Conservation (phyloP, 208 protist genomes). For the Crithidia thermophila region DNA sequence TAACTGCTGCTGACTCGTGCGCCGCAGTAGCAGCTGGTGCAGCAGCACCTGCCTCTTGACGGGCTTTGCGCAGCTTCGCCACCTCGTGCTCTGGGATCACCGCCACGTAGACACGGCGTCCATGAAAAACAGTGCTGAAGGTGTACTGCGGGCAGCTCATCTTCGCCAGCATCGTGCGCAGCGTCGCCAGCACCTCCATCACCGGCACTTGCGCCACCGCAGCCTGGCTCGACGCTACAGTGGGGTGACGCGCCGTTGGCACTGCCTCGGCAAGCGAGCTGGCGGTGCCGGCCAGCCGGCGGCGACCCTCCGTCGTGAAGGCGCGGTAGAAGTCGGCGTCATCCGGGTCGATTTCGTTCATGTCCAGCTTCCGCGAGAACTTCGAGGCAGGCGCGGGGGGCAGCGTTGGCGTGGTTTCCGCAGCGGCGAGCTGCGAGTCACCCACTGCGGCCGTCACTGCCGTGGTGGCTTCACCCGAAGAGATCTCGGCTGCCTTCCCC, state of each 20-base stretch:
- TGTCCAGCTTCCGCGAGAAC: slow-evolving; percentile 18
- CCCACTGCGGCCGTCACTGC: not conserved
- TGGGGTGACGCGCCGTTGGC: slow-evolving; percentile 1
- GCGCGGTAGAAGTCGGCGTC: slow-evolving; percentile 84
- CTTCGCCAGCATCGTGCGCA: slow-evolving; percentile 67
- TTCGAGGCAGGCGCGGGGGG: not conserved
- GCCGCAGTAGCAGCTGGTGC: no score
- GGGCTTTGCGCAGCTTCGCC: slow-evolving; percentile 43
- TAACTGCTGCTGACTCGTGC: no score
- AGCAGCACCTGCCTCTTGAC: not conserved
- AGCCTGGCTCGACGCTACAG: not conserved
- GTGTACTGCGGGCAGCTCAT: slow-evolving; percentile 90
- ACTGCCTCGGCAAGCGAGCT: slow-evolving; percentile 8
- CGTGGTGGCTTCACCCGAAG: not conserved
- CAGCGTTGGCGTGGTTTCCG: not conserved
- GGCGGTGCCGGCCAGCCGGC: slow-evolving; percentile 11
- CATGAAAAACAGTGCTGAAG: slow-evolving; percentile 67
- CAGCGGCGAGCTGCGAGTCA: not conserved
- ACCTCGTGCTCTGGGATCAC: slow-evolving; percentile 85
- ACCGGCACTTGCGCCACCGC: slow-evolving; percentile 33
- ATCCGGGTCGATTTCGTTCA: slow-evolving; percentile 36
- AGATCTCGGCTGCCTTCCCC: no score
- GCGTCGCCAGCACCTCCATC: slow-evolving; percentile 36
- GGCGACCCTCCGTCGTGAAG: slow-evolving; percentile 48
- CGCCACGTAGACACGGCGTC: slow-evolving; percentile 66